Evolutionary conservation across 2,329 filamentous ascomycete species (phyloP).

Genomic region (Furcasterigmium sp.): DNA sequence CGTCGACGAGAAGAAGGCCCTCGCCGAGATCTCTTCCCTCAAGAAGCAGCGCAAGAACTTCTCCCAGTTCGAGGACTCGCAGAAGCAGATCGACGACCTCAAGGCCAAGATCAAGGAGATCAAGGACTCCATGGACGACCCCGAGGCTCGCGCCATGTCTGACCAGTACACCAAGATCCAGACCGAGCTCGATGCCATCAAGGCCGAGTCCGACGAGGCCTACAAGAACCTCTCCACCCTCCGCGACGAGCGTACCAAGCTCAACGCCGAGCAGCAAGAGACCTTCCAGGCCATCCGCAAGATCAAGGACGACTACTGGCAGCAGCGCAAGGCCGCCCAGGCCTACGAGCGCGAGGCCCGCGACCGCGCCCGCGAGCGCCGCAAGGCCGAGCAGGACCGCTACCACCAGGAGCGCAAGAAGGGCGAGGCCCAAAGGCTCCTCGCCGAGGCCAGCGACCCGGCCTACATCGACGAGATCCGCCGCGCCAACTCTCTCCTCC

Average conservation of each 20-base stretch:
- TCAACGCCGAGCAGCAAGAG: constrained; percentile 80
- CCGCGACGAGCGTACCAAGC: constrained; percentile 78
- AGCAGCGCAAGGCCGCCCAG: constrained; percentile 73
- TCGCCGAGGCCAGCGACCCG: constrained; percentile 76
- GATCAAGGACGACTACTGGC: constrained; percentile 85
- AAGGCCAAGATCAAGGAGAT: constrained; percentile 85
- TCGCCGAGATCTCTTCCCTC: constrained; percentile 75
- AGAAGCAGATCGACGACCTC: constrained; percentile 85
- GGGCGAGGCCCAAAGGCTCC: constrained; percentile 69
- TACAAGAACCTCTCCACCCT: constrained; percentile 84
- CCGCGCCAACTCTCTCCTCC: constrained; percentile 79
- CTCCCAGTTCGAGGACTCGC: constrained; percentile 72
- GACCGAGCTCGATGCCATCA: constrained; percentile 83
- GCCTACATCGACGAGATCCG: constrained; percentile 93
- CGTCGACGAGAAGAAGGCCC: constrained; percentile 94
- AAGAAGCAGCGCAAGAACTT: constrained; percentile 92
- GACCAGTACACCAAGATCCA: constrained; percentile 83
- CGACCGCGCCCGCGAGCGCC: constrained; percentile 69
- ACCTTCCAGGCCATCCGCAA: constrained; percentile 79
- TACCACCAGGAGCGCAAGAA: constrained; percentile 68
- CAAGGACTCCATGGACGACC: constrained; percentile 85
- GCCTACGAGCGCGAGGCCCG: constrained; percentile 81
- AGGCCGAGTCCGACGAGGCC: constrained; percentile 84
- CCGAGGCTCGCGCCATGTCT: constrained; percentile 81
- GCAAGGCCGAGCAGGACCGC: constrained; percentile 74